Percentiles rank a stretch among this genome's conserved stretches.
Conservation (phyloP, 23 red algal genomes). For the Gracilaria vermiculophylla region DNA sequence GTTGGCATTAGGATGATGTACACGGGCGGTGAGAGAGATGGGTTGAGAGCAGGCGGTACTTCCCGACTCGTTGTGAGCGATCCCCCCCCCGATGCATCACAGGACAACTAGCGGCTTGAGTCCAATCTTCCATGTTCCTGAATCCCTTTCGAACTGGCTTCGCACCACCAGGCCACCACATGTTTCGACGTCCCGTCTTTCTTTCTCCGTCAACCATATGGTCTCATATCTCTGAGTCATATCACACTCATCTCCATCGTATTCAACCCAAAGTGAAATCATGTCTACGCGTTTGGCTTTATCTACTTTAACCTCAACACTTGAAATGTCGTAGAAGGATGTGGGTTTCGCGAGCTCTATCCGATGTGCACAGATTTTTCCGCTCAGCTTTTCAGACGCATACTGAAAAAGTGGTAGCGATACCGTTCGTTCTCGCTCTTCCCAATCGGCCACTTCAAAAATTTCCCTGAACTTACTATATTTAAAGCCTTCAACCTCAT, state of each 20-base stretch:
- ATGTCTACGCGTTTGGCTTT: not conserved
- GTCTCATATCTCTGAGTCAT: conserved; percentile 14
- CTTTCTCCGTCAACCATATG: not conserved
- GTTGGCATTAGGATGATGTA: conserved; percentile 61
- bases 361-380: not conserved
- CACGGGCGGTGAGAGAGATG: conserved; percentile 30
- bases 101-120: not conserved
- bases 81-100: not conserved
- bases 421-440: not conserved
- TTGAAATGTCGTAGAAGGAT: not conserved
- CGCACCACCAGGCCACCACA: not conserved
- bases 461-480: not conserved
- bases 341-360: not conserved
- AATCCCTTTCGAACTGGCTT: conserved; percentile 3
- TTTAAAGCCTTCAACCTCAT: conserved; percentile 27
- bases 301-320: not conserved
- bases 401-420: conserved; percentile 63
- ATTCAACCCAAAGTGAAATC: conserved; percentile 49
- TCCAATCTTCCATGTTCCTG: not conserved
- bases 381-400: not conserved
- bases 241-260: conserved; percentile 14
- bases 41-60: conserved; percentile 54
- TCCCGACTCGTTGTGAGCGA: not conserved
- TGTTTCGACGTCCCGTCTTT: not conserved
- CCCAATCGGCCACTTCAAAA: conserved; percentile 15